These are phyloP conservation scores for Rhodomyrtus psidioides DNA, from an alignment of 441 rosid genomes.

Conservation along the genomic window DNA sequence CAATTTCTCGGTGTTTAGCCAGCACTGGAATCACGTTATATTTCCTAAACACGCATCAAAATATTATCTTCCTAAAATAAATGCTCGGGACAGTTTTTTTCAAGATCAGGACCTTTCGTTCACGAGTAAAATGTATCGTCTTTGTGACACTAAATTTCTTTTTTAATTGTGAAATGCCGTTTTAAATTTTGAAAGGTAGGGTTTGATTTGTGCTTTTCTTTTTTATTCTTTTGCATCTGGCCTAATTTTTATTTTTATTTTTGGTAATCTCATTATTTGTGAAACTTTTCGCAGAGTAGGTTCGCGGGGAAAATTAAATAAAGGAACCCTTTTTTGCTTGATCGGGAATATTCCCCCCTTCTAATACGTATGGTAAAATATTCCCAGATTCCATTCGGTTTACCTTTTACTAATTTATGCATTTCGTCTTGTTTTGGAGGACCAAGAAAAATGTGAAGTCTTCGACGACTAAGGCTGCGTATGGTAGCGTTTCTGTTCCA, in stretches of 20 bases:
- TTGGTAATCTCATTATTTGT: neutral
- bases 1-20: rapidly evolving
- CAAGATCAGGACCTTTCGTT: rapidly evolving
- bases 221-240: too few species aligned
- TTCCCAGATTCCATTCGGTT: neutral
- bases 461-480: too few species aligned
- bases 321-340: neutral
- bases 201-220: neutral
- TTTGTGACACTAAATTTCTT: rapidly evolving
- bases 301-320: neutral
- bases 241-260: too few species aligned
- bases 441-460: neutral
- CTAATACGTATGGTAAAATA: neutral
- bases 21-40: rapidly evolving
- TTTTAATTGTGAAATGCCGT: neutral
- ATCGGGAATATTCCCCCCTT: neutral
- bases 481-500: too few species aligned
- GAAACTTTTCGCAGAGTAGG: neutral
- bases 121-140: rapidly evolving
- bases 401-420: neutral
- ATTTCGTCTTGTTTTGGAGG: neutral
- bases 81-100: too few species aligned
- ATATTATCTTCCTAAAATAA: neutral
- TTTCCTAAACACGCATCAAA: rapidly evolving
- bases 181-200: neutral